These are phyloP conservation scores for Hymenochaete sp. DNA, from an alignment of 1,284 basidiomycete genomes.

Conservation along the genomic window DNA sequence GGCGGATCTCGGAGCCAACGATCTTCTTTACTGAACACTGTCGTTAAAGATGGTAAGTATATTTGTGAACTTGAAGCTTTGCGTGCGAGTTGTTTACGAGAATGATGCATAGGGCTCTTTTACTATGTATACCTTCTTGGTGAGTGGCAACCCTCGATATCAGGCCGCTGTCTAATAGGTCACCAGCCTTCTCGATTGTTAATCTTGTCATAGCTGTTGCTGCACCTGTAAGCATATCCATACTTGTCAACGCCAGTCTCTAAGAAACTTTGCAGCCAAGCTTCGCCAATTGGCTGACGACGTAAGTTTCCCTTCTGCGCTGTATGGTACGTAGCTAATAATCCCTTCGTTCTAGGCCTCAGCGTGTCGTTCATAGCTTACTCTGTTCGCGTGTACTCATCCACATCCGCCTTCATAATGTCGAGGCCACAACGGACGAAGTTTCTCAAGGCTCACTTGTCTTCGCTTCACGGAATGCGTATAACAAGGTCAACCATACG, in stretches of 20 bases:
- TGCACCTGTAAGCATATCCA: constrained; percentile 27
- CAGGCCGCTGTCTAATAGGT: background rate
- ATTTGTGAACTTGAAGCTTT: background rate
- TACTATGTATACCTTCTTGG: constrained; percentile 35
- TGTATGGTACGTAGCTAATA: background rate
- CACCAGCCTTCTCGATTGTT: constrained; percentile 31
- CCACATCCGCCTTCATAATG: constrained; percentile 26
- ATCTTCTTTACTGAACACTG: constrained; percentile 29
- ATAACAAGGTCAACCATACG: too few species aligned
- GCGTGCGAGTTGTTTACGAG: too few species aligned
- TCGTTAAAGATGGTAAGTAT: constrained; percentile 34
- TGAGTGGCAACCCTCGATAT: constrained; percentile 19
- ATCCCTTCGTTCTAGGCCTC: constrained; percentile 25
- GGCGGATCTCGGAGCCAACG: constrained; percentile 28
- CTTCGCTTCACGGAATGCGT: too few species aligned
- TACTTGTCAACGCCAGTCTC: constrained; percentile 13
- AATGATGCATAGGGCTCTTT: constrained; percentile 27
- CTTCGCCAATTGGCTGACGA: constrained; percentile 34
- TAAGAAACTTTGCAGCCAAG: constrained; percentile 3
- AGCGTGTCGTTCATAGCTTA: constrained; percentile 36
- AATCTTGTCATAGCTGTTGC: constrained; percentile 33
- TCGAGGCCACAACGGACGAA: too few species aligned
- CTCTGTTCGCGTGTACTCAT: constrained; percentile 35
- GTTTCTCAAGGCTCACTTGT: too few species aligned
- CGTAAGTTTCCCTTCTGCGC: constrained; percentile 23